phyloP scores from a whole-genome alignment of 1,284 basidiomycete genomes.

The Heterobasidion annosum region DNA sequence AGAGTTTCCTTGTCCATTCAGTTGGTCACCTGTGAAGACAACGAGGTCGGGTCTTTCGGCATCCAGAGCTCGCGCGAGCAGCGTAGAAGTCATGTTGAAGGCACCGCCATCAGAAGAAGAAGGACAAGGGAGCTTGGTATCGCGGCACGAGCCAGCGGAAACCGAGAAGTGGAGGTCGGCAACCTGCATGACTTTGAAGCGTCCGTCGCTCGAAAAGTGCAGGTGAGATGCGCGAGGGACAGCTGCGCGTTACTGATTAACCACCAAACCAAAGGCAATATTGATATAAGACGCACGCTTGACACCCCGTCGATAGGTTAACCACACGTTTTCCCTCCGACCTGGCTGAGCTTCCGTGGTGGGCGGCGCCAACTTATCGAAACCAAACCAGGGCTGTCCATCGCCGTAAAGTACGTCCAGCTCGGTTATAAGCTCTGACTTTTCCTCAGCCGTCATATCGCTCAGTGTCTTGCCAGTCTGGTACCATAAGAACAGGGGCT shows the following conservation, averaged over 20 bases:
- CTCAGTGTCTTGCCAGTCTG: conserved; percentile 50
- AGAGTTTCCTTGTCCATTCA: conserved; percentile 81
- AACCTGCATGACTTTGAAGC: conserved; percentile 84
- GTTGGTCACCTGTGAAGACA: conserved; percentile 80
- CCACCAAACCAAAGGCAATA: neutral
- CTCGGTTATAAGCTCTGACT: conserved; percentile 69
- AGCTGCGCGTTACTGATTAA: conserved; percentile 24
- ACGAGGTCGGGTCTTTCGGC: conserved; percentile 84
- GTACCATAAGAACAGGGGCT: conserved; percentile 69
- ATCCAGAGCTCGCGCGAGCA: conserved; percentile 68
- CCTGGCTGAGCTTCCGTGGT: conserved; percentile 14
- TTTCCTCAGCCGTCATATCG: conserved; percentile 51
- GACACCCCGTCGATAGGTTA: conserved; percentile 56
- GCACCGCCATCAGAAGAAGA: conserved; percentile 34
- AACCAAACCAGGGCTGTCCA: conserved; percentile 76
- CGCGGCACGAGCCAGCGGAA: conserved; percentile 61
- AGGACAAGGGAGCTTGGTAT: conserved; percentile 50
- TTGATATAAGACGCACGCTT: conserved; percentile 38
- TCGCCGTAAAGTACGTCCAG: conserved; percentile 82
- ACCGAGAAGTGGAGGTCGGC: conserved; percentile 88
- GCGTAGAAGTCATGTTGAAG: conserved; percentile 66
- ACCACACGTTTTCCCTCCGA: conserved; percentile 40
- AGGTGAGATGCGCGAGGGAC: conserved; percentile 64
- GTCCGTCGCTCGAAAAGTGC: conserved; percentile 75
- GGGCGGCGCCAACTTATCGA: conserved; percentile 51